These are phyloP conservation scores for Paecilomyces sp. DNA, from an alignment of 2,329 filamentous ascomycete genomes.

Conservation along the genomic window DNA sequence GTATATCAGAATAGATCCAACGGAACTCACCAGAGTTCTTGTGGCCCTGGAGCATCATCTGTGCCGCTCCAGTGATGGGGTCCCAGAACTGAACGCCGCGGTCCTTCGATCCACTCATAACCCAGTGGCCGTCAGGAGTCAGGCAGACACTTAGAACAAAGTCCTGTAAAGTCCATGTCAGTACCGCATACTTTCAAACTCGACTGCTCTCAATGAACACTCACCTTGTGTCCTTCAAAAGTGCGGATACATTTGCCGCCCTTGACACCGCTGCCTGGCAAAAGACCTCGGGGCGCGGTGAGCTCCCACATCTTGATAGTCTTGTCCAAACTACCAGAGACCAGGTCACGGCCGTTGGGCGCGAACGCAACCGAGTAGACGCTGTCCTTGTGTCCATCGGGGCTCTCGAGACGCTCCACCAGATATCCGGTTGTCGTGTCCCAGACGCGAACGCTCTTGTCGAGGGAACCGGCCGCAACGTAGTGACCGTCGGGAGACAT, in stretches of 20 bases:
- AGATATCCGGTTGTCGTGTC: conserved; percentile 80
- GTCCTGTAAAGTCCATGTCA: conserved; percentile 51
- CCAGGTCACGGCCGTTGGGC: conserved; percentile 83
- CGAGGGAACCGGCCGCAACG: conserved; percentile 88
- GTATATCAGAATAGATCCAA: not conserved
- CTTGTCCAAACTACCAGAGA: conserved; percentile 92
- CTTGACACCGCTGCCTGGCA: conserved; percentile 62
- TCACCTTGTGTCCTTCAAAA: conserved; percentile 90
- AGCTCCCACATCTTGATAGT: conserved; percentile 99
- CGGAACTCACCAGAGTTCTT: conserved; percentile 72
- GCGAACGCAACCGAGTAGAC: conserved; percentile 97
- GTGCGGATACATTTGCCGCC: conserved; percentile 92
- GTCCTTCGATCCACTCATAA: conserved; percentile 95
- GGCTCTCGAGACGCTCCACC: conserved; percentile 84
- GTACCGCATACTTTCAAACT: conserved; percentile 1
- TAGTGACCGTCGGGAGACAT: conserved; percentile 93
- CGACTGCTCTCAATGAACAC: conserved; percentile 18
- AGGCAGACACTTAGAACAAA: conserved; percentile 94
- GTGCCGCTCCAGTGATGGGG: conserved; percentile 81
- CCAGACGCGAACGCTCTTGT: conserved; percentile 98
- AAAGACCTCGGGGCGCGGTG: conserved; percentile 60
- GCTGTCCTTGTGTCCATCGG: conserved; percentile 91
- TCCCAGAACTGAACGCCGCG: conserved; percentile 99
- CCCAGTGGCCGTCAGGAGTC: conserved; percentile 90
- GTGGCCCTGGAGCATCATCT: conserved; percentile 97